A percentile compares a stretch with the other conserved stretches of the same genome.
Conservation (phyloP, 768 basidiomycete species). For the Tubosaeta sp. region DNA sequence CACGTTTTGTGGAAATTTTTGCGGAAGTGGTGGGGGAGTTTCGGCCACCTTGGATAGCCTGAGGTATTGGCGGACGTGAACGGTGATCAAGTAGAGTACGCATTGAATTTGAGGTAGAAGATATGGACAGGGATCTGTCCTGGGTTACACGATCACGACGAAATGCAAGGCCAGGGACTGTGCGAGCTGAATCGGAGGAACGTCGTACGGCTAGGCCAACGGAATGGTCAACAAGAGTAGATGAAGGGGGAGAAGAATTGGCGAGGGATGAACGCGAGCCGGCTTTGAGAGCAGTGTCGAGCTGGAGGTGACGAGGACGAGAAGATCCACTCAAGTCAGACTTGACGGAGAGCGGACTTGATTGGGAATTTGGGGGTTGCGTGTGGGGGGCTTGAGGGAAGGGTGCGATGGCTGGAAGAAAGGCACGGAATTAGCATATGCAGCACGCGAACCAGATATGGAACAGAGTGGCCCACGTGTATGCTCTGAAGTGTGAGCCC, state of each 20-base stretch:
- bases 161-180: conserved; percentile 47
- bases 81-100: conserved; percentile 42
- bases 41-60: conserved; percentile 37
- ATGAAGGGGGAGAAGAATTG: conserved; percentile 43
- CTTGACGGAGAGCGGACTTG: conserved; percentile 36
- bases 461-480: conserved; percentile 38
- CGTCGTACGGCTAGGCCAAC: conserved; percentile 36
- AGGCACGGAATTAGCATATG: conserved; percentile 24
- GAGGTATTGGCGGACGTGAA: conserved; percentile 33
- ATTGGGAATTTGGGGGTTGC: conserved; percentile 26
- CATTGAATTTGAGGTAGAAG: conserved; percentile 50
- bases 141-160: conserved; percentile 59
- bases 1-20: conserved; percentile 36
- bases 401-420: conserved; percentile 23
- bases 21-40: conserved; percentile 34
- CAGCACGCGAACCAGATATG: conserved; percentile 25
- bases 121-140: conserved; percentile 77
- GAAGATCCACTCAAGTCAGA: conserved; percentile 36
- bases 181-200: conserved; percentile 68
- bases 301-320: conserved; percentile 51
- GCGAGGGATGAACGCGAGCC: conserved; percentile 38
- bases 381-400: conserved; percentile 20
- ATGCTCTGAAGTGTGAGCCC: conserved; percentile 41
- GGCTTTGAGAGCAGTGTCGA: conserved; percentile 49
- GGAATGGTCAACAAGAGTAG: conserved; percentile 35